Conservation (phyloP, 2,329 filamentous ascomycete species). For the Botryosphaeria dothidea region DNA sequence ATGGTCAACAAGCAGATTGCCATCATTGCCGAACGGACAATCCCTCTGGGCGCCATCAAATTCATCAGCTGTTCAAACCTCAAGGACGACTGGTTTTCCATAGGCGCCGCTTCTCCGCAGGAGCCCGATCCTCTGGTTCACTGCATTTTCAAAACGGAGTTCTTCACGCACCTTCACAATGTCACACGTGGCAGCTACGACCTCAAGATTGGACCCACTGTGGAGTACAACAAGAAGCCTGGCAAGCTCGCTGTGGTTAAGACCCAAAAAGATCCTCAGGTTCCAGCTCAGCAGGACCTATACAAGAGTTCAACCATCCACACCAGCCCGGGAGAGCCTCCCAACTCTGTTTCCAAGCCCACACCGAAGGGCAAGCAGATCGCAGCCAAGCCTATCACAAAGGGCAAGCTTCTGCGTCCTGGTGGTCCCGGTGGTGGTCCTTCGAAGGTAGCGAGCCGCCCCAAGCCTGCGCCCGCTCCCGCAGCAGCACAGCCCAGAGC, state of each 20-base stretch:
- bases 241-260: slow-evolving; percentile 89
- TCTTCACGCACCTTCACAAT: slow-evolving; percentile 87
- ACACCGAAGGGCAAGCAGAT: slow-evolving; percentile 87
- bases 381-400: slow-evolving; percentile 85
- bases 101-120: slow-evolving; percentile 85
- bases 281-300: slow-evolving; percentile 65
- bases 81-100: slow-evolving; percentile 95
- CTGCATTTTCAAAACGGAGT: slow-evolving; percentile 94
- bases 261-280: slow-evolving; percentile 80
- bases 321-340: slow-evolving; percentile 78
- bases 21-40: slow-evolving; percentile 77
- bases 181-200: slow-evolving; percentile 78
- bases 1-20: slow-evolving; percentile 79
- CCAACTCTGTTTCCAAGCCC: slow-evolving; percentile 78
- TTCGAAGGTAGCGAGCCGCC: slow-evolving; percentile 64
- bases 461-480: slow-evolving; percentile 29
- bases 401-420: slow-evolving; percentile 87
- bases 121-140: slow-evolving; percentile 92
- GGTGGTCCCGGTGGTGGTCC: slow-evolving; percentile 82
- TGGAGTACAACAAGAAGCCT: slow-evolving; percentile 96
- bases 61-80: slow-evolving; percentile 77
- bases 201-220: slow-evolving; percentile 72
- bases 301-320: slow-evolving; percentile 96
- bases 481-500: slow-evolving; percentile 44
- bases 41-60: slow-evolving; percentile 86